Evolutionary conservation across 768 basidiomycete genomes (phyloP).

Genomic region (Mrakia blollopis): DNA sequence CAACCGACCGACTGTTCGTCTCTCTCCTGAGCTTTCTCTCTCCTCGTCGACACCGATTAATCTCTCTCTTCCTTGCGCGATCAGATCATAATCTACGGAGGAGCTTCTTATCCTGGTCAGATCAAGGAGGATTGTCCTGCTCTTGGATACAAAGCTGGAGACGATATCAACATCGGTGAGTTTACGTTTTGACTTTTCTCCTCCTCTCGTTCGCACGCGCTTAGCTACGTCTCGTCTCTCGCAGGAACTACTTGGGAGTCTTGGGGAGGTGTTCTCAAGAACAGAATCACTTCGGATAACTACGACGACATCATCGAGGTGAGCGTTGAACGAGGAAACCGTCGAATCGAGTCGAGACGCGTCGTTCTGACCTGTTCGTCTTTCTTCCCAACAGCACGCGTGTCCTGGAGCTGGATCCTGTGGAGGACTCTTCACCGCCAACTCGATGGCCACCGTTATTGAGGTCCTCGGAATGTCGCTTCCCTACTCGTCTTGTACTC

Average conservation of each 20-base stretch:
- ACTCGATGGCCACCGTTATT: conserved; percentile 58
- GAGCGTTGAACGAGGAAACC: not conserved
- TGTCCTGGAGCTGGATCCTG: conserved; percentile 81
- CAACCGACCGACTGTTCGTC: conserved; percentile 9
- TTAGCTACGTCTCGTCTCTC: not conserved
- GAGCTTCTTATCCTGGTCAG: not conserved
- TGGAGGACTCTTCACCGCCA: conserved; percentile 63
- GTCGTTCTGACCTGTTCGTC: not conserved
- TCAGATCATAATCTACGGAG: conserved; percentile 13
- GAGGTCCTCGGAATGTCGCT: conserved; percentile 81
- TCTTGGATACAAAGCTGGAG: conserved; percentile 70
- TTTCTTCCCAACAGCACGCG: conserved; percentile 50
- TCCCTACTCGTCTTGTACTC: conserved; percentile 57
- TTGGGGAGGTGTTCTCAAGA: not conserved
- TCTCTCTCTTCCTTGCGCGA: not conserved
- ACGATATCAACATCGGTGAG: conserved; percentile 66
- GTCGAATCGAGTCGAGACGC: not conserved
- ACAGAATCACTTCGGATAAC: conserved; percentile 64
- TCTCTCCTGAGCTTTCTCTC: not conserved
- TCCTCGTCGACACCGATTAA: not conserved
- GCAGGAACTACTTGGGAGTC: not conserved
- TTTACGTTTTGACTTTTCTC: conserved; percentile 45
- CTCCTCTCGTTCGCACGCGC: not conserved
- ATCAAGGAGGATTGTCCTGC: conserved; percentile 16
- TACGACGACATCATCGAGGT: conserved; percentile 71